Percentiles rank a stretch among this genome's conserved stretches.
These are phyloP conservation scores for Porodaedalea pini DNA, from an alignment of 1,284 basidiomycete species.

Conservation along the genomic window DNA sequence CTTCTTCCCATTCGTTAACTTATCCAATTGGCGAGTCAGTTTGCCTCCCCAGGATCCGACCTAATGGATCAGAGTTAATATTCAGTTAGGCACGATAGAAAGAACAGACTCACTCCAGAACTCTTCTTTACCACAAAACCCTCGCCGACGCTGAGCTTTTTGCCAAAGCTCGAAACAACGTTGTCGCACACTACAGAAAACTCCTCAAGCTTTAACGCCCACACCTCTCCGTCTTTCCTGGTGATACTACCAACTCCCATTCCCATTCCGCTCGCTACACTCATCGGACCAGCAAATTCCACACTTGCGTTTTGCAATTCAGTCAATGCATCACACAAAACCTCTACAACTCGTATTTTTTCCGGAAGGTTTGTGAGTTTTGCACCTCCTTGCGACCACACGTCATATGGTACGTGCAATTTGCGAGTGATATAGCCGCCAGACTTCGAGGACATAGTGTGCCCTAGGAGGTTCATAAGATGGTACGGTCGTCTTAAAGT, in stretches of 20 bases:
- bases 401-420: slow-evolving; percentile 83
- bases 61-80: slow-evolving; percentile 35
- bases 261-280: slow-evolving; percentile 68
- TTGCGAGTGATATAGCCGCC: slow-evolving; percentile 87
- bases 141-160: slow-evolving; percentile 86
- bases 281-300: slow-evolving; percentile 73
- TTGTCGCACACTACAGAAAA: slow-evolving; percentile 79
- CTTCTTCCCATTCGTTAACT: slow-evolving; percentile 90
- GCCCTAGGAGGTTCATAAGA: slow-evolving; percentile 77
- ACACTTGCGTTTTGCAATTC: slow-evolving; percentile 64
- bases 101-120: slow-evolving; percentile 47
- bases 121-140: slow-evolving; percentile 81
- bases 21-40: slow-evolving; percentile 80
- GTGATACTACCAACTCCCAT: slow-evolving; percentile 68
- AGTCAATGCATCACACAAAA: slow-evolving; percentile 72
- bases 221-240: slow-evolving; percentile 67
- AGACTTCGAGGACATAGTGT: slow-evolving; percentile 76
- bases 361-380: slow-evolving; percentile 79
- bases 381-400: slow-evolving; percentile 88
- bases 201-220: slow-evolving; percentile 67
- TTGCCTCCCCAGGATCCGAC: slow-evolving; percentile 75
- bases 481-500: slow-evolving; percentile 85
- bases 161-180: slow-evolving; percentile 79
- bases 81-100: slow-evolving; percentile 14
- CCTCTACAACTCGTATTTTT: slow-evolving; percentile 82